Percentiles rank a stretch among this genome's conserved stretches.
Evolutionary conservation across 148 eudicot genomes (phyloP).

Genomic region (Rhododendron simsii): DNA sequence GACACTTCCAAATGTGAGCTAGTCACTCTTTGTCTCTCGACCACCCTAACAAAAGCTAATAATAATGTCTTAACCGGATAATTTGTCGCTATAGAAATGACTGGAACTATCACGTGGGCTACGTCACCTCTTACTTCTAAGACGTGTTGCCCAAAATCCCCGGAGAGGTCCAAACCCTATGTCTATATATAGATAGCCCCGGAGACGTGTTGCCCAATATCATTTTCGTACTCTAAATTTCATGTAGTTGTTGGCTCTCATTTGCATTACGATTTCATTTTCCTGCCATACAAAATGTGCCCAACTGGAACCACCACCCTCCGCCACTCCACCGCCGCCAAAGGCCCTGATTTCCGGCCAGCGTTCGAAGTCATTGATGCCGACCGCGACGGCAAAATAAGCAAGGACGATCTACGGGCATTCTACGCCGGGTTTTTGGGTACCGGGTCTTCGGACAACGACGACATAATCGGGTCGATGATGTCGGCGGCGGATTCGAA

Average conservation of each 20-base stretch:
- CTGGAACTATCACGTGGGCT: too few relatives aligned
- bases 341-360: conserved; percentile 30
- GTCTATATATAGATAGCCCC: background rate
- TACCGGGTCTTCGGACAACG: background rate
- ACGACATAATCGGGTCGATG: conserved; percentile 63
- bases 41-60: too few relatives aligned
- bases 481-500: conserved; percentile 65
- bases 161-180: background rate
- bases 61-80: too few relatives aligned
- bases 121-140: too few relatives aligned
- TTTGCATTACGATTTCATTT: background rate
- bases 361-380: conserved; percentile 74
- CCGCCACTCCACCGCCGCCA: background rate
- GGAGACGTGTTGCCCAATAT: too few relatives aligned
- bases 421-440: conserved; percentile 36
- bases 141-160: background rate
- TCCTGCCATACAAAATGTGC: conserved; percentile 24
- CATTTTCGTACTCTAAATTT: too few relatives aligned
- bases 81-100: too few relatives aligned
- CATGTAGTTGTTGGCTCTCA: background rate
- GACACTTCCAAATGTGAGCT: too few relatives aligned
- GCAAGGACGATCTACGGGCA: conserved; percentile 57
- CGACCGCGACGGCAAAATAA: conserved; percentile 73
- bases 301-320: conserved; percentile 43
- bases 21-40: too few relatives aligned